These are phyloP conservation scores for Psilocybe subaeruginosa DNA, from an alignment of 768 basidiomycete species.

Conservation along the genomic window DNA sequence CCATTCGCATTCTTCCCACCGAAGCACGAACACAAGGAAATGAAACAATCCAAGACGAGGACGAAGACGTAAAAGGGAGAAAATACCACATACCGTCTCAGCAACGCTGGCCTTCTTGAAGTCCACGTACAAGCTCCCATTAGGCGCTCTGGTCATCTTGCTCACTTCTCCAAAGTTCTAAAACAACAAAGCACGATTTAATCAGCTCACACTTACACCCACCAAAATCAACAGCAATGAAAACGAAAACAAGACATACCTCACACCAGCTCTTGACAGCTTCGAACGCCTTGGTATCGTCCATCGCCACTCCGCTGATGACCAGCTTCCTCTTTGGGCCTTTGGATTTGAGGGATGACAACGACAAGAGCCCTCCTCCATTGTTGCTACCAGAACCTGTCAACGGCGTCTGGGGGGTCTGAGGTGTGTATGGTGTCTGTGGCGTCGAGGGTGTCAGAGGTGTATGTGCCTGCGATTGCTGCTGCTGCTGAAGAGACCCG, in stretches of 20 bases:
- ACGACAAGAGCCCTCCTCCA: neutral
- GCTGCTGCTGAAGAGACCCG: conserved; percentile 4
- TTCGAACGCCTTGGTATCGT: conserved; percentile 28
- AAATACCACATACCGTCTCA: conserved; percentile 34
- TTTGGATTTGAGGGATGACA: neutral
- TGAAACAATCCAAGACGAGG: neutral
- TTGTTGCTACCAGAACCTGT: neutral
- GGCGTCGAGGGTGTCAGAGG: neutral
- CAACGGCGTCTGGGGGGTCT: neutral
- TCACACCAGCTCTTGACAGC: conserved; percentile 39
- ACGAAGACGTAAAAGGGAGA: neutral
- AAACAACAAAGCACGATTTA: too few relatives aligned
- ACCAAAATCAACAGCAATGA: neutral
- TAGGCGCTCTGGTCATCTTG: conserved; percentile 26
- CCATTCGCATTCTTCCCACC: neutral
- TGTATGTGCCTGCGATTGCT: neutral
- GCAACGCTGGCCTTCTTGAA: conserved; percentile 40
- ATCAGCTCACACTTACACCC: neutral
- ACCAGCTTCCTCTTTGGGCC: conserved; percentile 33
- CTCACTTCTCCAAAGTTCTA: conserved; percentile 37
- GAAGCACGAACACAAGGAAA: neutral
- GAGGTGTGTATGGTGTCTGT: neutral
- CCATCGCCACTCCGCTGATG: conserved; percentile 32
- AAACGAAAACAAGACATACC: conserved; percentile 19
- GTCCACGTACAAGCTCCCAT: conserved; percentile 35